Conservation (phyloP, 2,329 filamentous ascomycete genomes). For the Talaromyces sp. region DNA sequence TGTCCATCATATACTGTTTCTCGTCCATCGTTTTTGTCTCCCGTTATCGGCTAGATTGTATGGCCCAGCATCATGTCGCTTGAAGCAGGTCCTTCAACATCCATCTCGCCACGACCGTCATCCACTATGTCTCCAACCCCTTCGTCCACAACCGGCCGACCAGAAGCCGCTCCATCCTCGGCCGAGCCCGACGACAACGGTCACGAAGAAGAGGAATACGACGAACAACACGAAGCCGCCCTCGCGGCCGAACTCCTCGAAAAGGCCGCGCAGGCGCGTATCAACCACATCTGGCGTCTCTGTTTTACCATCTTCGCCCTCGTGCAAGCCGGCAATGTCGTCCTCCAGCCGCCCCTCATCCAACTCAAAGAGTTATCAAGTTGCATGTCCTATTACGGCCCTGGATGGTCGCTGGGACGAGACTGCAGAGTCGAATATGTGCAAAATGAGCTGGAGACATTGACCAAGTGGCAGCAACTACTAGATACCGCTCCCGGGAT, state of each 20-base stretch:
- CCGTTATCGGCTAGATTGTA: neutral
- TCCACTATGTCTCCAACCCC: slow-evolving; percentile 2
- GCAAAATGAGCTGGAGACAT: slow-evolving; percentile 14
- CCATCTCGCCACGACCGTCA: neutral
- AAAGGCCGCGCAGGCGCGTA: slow-evolving; percentile 3
- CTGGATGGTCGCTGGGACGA: slow-evolving; percentile 14
- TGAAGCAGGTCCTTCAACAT: slow-evolving; percentile 13
- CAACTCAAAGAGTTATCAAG: slow-evolving; percentile 15
- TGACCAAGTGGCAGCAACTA: slow-evolving; percentile 16
- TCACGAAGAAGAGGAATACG: neutral
- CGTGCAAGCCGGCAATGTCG: slow-evolving; percentile 14
- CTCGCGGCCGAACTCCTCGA: neutral
- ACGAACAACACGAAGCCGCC: neutral
- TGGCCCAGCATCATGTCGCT: slow-evolving; percentile 12
- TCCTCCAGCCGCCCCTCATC: slow-evolving; percentile 14
- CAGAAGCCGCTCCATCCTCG: neutral
- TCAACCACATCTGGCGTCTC: slow-evolving; percentile 14
- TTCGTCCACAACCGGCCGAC: neutral
- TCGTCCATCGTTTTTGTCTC: neutral
- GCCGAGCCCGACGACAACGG: neutral
- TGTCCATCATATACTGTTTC: too few relatives aligned
- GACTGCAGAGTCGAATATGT: slow-evolving; percentile 17
- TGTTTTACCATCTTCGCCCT: slow-evolving; percentile 17
- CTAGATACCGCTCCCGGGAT: slow-evolving; percentile 17
- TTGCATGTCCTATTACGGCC: slow-evolving; percentile 17